These are phyloP conservation scores for Cladosporium sp. DNA, from an alignment of 2,329 filamentous ascomycete genomes.

Conservation along the genomic window DNA sequence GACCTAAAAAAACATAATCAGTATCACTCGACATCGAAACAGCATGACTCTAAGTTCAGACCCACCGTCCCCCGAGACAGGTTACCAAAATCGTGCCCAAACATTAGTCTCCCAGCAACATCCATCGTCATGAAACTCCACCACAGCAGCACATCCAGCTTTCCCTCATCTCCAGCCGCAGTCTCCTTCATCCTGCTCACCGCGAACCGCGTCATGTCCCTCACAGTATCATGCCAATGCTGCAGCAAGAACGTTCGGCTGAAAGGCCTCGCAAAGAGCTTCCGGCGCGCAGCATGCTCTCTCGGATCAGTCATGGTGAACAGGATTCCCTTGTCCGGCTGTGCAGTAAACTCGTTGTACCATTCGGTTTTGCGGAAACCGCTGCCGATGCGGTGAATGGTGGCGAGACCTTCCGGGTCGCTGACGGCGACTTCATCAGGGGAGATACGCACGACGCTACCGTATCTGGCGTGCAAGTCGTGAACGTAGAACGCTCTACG, in stretches of 20 bases:
- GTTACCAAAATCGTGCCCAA: conserved; percentile 44
- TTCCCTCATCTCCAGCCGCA: conserved; percentile 31
- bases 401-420: background rate
- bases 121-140: conserved; percentile 44
- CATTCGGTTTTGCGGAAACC: conserved; percentile 33
- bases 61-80: conserved; percentile 39
- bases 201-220: conserved; percentile 36
- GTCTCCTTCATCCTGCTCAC: conserved; percentile 37
- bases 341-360: conserved; percentile 31
- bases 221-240: conserved; percentile 40
- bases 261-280: conserved; percentile 40
- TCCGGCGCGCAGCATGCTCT: conserved; percentile 39
- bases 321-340: conserved; percentile 28
- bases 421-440: conserved; percentile 41
- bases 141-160: conserved; percentile 44
- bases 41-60: background rate
- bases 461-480: conserved; percentile 45
- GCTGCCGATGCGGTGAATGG: conserved; percentile 23
- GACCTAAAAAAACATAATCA: conserved; percentile 16
- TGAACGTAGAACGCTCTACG: conserved; percentile 39
- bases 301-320: conserved; percentile 42
- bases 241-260: conserved; percentile 38
- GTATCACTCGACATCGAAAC: background rate
- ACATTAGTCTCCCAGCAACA: conserved; percentile 40
- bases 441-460: conserved; percentile 49